Base-by-base conservation (phyloP, 2,329 filamentous ascomycete genomes). In the Fusarium chuoi region DNA sequence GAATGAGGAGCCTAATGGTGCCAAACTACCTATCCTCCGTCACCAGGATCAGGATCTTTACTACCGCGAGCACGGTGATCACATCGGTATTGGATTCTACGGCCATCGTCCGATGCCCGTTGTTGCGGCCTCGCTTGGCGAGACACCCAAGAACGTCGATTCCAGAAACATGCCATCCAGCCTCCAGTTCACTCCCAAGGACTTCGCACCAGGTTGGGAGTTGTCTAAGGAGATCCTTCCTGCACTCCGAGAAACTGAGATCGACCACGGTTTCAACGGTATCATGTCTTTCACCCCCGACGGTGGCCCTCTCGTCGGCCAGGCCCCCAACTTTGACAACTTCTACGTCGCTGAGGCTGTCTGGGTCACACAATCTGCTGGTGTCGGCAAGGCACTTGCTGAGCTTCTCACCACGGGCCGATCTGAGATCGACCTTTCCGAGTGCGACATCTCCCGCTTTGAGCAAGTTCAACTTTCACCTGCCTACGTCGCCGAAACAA, bases 261-360 rank as follows among this genome's bases (percentile, higher is more conserved):
- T 92, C 12, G 86, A 83, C 0, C 86, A 90, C 45, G 90, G 89
- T 0, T 92, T 92, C 84, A 92, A 92, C 74, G 90, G 90, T 6
- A 86, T 92, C 74, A 89, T 92, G 79, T 92, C 90, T 0, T 92
- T 92, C 76, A 92, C 90, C 0, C 90, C 90, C 0, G 90, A 92
- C 59, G 89, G 90, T 2, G 89, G 88, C 0, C 87, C 90, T 0
- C 83, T 92, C 0, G 83, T 92, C 5, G 90, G 90, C 6, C 85
- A 88, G 74, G 84, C 88, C 1, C 89, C 90, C 12, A 85, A 85
- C 20, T 79, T 92, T 0, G 87, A 91, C 51, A 88, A 88, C 18
- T 91, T 92, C 80, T 91, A 85, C 73, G 88, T 92, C 2, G 90
- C 90, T 0, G 90, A 92, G 74, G 90, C 90, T 10, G 89, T 92